Evolutionary conservation across 2,329 filamentous ascomycete species (phyloP).

Genomic region (Alternaria sp.): DNA sequence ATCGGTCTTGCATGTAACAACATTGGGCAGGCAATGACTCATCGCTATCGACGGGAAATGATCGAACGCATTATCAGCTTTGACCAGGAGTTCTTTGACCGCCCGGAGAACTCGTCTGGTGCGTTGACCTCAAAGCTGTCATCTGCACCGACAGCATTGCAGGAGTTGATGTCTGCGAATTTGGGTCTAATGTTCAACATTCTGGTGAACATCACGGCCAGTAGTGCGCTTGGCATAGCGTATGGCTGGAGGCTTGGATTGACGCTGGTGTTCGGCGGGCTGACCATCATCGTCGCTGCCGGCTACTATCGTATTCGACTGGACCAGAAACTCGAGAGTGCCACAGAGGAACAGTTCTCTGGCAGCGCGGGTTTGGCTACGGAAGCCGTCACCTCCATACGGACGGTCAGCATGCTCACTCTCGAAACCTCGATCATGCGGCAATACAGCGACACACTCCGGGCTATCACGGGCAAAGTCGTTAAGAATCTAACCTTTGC

Average conservation of each 20-base stretch:
- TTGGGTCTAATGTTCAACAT: constrained; percentile 16
- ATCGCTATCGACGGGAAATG: constrained; percentile 13
- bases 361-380: neutral
- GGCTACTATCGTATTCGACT: constrained; percentile 11
- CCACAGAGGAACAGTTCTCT: constrained; percentile 15
- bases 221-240: constrained; percentile 17
- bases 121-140: constrained; percentile 67
- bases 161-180: constrained; percentile 30
- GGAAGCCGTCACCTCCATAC: neutral
- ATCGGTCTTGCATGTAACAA: constrained; percentile 71
- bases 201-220: constrained; percentile 7
- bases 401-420: neutral
- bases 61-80: constrained; percentile 67
- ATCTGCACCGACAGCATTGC: constrained; percentile 58
- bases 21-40: constrained; percentile 51
- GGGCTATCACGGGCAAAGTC: neutral
- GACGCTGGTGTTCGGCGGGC: constrained; percentile 7
- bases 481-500: neutral
- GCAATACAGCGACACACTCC: neutral
- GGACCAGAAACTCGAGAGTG: constrained; percentile 77
- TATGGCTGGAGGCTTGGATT: constrained; percentile 21
- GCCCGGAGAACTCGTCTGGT: constrained; percentile 84
- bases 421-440: neutral
- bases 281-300: constrained; percentile 14
- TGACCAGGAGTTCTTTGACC: constrained; percentile 88